A percentile compares a stretch with the other conserved stretches of the same genome.
phyloP scores from a whole-genome alignment of 2,329 filamentous ascomycete species.

The Stachybotrys chlorohalonatus region DNA sequence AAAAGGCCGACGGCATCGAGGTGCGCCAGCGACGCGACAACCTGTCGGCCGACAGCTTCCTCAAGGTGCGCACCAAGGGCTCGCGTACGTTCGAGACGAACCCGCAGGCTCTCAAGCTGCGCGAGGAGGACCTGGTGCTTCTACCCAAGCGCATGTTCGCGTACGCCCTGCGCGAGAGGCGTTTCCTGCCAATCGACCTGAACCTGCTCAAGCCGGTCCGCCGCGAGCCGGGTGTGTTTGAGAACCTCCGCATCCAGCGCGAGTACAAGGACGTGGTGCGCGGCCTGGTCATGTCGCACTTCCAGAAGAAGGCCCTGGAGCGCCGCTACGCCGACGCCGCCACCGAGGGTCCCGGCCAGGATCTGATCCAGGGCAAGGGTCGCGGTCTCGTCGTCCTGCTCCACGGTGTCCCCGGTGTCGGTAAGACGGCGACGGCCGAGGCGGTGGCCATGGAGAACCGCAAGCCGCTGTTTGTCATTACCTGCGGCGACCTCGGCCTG shows the following conservation, averaged over 20 bases:
- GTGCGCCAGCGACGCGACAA: slow-evolving; percentile 26
- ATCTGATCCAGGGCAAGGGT: slow-evolving; percentile 36
- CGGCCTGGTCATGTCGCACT: slow-evolving; percentile 29
- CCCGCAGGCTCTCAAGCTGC: slow-evolving; percentile 16
- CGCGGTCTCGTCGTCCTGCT: slow-evolving; percentile 34
- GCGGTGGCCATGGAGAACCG: slow-evolving; percentile 29
- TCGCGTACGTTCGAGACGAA: slow-evolving; percentile 23
- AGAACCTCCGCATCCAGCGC: slow-evolving; percentile 28
- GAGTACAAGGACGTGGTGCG: slow-evolving; percentile 32
- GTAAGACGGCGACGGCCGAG: slow-evolving; percentile 39
- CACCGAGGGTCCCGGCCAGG: slow-evolving; percentile 20
- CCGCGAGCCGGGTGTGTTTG: slow-evolving; percentile 26
- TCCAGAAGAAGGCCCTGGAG: slow-evolving; percentile 28
- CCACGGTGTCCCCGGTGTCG: slow-evolving; percentile 37
- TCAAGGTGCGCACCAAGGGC: slow-evolving; percentile 23
- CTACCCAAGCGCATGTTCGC: slow-evolving; percentile 32
- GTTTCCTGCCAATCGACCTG: slow-evolving; percentile 27
- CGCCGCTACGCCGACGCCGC: slow-evolving; percentile 18
- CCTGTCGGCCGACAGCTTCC: slow-evolving; percentile 22
- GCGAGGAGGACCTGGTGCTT: slow-evolving; percentile 19
- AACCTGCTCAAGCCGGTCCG: slow-evolving; percentile 23
- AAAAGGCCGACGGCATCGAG: slow-evolving; percentile 25
- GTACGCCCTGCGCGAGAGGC: slow-evolving; percentile 29
- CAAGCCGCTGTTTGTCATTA: slow-evolving; percentile 38
- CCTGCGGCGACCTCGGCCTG: slow-evolving; percentile 37